A percentile compares a stretch with the other conserved stretches of the same genome.
Evolutionary conservation across 2,329 filamentous ascomycete species (phyloP).

Genomic region (Stachybotrys chlorohalonatus): DNA sequence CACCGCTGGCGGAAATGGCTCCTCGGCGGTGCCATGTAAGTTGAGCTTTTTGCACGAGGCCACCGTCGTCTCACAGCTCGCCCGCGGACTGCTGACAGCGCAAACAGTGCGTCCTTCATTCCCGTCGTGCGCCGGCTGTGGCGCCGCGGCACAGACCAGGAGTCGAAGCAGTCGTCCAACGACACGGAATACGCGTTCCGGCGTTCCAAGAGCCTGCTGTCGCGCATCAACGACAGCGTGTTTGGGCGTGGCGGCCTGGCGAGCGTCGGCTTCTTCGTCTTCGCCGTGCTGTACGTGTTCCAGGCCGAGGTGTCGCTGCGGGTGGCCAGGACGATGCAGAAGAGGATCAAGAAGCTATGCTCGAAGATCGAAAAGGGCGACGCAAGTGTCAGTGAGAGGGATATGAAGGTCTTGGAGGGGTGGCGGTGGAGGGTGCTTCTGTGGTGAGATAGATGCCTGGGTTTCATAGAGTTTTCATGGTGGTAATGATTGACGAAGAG

Average conservation of each 20-base stretch:
- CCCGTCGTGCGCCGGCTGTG: constrained; percentile 44
- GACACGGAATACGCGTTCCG: constrained; percentile 50
- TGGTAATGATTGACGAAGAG: neutral
- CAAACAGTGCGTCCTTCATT: constrained; percentile 37
- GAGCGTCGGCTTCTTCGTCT: constrained; percentile 43
- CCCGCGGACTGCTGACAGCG: constrained; percentile 2
- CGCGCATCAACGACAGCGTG: constrained; percentile 37
- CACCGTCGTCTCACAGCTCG: neutral
- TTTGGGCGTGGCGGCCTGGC: constrained; percentile 36
- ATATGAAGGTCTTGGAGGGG: constrained; percentile 39
- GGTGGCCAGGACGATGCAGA: constrained; percentile 42
- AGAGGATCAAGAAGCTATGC: constrained; percentile 38
- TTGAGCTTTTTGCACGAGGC: constrained; percentile 2
- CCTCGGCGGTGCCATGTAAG: constrained; percentile 42
- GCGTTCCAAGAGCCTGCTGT: constrained; percentile 38
- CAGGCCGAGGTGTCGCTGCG: constrained; percentile 48
- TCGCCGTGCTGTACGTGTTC: constrained; percentile 49
- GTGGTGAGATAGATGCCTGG: constrained; percentile 23
- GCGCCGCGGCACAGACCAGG: constrained; percentile 30
- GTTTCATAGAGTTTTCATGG: neutral
- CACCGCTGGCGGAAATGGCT: constrained; percentile 45
- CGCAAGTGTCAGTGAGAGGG: constrained; percentile 34
- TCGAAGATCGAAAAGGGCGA: constrained; percentile 38
- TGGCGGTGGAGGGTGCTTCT: constrained; percentile 49
- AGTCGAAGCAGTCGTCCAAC: constrained; percentile 30